Conservation (phyloP, 208 protist genomes). For the Leishmania tropica region DNA sequence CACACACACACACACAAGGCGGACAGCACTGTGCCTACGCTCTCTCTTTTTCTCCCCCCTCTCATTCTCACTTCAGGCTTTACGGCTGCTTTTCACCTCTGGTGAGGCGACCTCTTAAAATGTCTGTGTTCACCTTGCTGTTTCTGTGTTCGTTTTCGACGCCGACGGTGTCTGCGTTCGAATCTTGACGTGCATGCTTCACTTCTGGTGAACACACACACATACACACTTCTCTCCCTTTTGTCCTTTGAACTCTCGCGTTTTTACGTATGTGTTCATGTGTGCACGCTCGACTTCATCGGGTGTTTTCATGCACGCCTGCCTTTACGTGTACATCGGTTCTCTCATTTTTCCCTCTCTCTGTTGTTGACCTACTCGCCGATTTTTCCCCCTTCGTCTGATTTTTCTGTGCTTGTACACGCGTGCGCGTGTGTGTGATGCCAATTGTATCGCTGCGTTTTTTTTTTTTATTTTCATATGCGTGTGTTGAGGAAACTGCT, state of each 20-base stretch:
- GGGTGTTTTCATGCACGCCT: neutral
- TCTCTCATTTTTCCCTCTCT: neutral
- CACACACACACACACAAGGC: neutral
- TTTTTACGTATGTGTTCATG: neutral
- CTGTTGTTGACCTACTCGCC: neutral
- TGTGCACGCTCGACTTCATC: neutral
- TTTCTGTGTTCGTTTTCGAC: neutral
- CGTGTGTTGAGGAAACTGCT: neutral
- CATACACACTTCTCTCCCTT: neutral
- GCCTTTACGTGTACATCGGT: neutral
- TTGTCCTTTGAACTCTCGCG: neutral
- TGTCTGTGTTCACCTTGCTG: neutral
- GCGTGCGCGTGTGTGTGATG: neutral
- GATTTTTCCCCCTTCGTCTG: neutral
- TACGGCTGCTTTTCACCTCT: constrained; percentile 10
- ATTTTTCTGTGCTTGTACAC: neutral
- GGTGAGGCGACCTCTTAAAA: neutral
- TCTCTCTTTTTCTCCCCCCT: neutral
- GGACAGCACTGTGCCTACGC: neutral
- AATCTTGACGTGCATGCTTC: neutral
- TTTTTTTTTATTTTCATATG: neutral
- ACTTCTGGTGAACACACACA: neutral
- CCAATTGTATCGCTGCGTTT: neutral
- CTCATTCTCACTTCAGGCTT: neutral
- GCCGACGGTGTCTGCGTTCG: neutral